Evolutionary conservation across 2,329 filamentous ascomycete species (phyloP), one percentile per base, ranked within the genome.

Genomic region (Sarocladium strictum): DNA sequence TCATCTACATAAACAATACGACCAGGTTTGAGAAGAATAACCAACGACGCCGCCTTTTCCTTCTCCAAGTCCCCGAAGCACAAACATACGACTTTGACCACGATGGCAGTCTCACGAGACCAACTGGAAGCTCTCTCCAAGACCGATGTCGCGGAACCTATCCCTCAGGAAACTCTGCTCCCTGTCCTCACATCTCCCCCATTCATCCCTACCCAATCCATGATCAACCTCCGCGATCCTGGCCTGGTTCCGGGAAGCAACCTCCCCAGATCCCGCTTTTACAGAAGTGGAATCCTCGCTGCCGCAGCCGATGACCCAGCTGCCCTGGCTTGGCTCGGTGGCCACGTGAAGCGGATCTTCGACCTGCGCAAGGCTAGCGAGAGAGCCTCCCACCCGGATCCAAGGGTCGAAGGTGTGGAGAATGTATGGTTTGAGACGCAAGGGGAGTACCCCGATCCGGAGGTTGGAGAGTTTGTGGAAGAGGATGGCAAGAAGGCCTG

Each of bases 181-280:
- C 62, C 69, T 0, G 67, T 71, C 26, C 62, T 79, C 27, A 60
- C 64, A 9, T 62, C 64, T n/a, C 61, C 73, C 7, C 78, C 78
- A 7, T 81, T 81, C 61, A 59, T 79, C 57, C 61, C 65, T 53
- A 64, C 75, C 26, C 69, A 68, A 24, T 73, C 75, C 33, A 74
- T 77, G 26, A 74, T 80, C 69, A 81, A 80, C 66, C 66, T 75
- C 52, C 76, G 78, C 51, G 78, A 81, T 61, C 61, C 79, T 12
- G 78, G 77, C 53, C 66, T 71, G 26, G 63, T 79, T 1, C 71
- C 71, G 3, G 68, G 67, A 35, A 73, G 71, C 56, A 59, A 64
- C 5, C 60, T 81, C 55, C 70, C 71, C 1, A 59, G 70, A 1
- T 69, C 71, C 24, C 71, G 70, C 53, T 67, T 70, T 58, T 80